phyloP scores from a whole-genome alignment of 805 yeast species.

The Komagataella populi region DNA sequence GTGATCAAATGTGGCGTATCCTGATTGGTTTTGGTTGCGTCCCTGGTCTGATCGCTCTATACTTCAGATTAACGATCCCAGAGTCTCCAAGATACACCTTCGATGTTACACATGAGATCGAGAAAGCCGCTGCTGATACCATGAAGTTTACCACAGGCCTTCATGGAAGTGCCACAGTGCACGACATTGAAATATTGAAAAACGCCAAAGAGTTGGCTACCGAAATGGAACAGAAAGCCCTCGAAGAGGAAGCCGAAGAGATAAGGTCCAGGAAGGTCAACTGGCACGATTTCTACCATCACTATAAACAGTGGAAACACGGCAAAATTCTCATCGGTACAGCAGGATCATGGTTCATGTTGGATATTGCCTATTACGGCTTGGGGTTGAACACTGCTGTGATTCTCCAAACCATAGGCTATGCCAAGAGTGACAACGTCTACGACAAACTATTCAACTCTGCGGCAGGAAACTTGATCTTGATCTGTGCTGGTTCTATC shows the following conservation, averaged over 20 bases:
- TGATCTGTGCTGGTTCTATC: constrained; percentile 45
- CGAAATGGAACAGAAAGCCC: constrained; percentile 22
- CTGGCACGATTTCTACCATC: constrained; percentile 44
- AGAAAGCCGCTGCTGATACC: constrained; percentile 29
- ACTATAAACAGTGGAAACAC: constrained; percentile 68
- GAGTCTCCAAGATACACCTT: constrained; percentile 62
- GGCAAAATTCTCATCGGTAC: constrained; percentile 65
- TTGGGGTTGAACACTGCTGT: constrained; percentile 59
- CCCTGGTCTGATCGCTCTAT: constrained; percentile 63
- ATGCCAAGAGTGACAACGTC: constrained; percentile 37
- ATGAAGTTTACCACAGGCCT: constrained; percentile 25
- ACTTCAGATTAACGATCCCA: constrained; percentile 75
- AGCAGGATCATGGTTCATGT: constrained; percentile 69
- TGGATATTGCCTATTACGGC: constrained; percentile 76
- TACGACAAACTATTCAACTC: constrained; percentile 27
- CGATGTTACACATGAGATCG: constrained; percentile 41
- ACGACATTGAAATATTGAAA: constrained; percentile 21
- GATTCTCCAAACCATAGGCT: constrained; percentile 65
- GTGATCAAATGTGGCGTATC: constrained; percentile 82
- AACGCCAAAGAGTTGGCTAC: constrained; percentile 15
- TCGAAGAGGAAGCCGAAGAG: constrained; percentile 22
- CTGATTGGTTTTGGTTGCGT: constrained; percentile 70
- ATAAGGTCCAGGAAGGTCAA: constrained; percentile 35
- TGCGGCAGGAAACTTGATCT: constrained; percentile 41
- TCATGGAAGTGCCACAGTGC: constrained; percentile 25